Evolutionary conservation across 495 filamentous ascomycete species (phyloP).

Genomic region (Hypomontagnella submonticulosa): DNA sequence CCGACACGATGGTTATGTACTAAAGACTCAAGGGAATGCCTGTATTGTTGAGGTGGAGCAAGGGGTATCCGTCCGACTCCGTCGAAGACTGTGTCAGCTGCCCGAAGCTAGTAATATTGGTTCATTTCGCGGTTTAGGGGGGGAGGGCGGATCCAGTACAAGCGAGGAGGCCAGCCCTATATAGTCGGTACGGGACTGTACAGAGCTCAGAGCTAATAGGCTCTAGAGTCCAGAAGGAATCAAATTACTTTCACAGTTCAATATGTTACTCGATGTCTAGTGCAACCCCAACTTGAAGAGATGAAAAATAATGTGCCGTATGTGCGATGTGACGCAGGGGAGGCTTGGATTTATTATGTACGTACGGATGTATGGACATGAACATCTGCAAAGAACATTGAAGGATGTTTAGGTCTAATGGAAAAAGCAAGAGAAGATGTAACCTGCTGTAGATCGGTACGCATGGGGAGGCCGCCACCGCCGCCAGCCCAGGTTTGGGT

Average conservation of each 20-base stretch:
- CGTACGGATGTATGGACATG: conserved; percentile 11
- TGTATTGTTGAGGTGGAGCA: conserved; percentile 44
- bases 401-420: conserved; percentile 29
- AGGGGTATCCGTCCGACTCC: conserved; percentile 41
- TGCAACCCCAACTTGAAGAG: conserved; percentile 35
- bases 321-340: conserved; percentile 48
- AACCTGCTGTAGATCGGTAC: conserved; percentile 43
- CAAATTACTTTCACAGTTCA: conserved; percentile 18
- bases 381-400: conserved; percentile 40
- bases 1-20: conserved; percentile 42
- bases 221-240: conserved; percentile 22
- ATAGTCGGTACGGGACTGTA: conserved; percentile 38
- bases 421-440: conserved; percentile 37
- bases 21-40: conserved; percentile 44
- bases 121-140: conserved; percentile 44
- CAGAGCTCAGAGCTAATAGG: conserved; percentile 7
- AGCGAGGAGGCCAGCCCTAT: conserved; percentile 46
- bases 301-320: conserved; percentile 33
- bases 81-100: conserved; percentile 46
- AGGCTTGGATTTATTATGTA: conserved; percentile 35
- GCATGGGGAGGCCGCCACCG: conserved; percentile 42
- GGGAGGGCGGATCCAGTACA: conserved; percentile 45
- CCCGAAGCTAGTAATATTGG: conserved; percentile 46
- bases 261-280: conserved; percentile 34
- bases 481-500: conserved; percentile 27